Evolutionary conservation across 768 basidiomycete genomes (phyloP).

Genomic region (Collybia sp.): DNA sequence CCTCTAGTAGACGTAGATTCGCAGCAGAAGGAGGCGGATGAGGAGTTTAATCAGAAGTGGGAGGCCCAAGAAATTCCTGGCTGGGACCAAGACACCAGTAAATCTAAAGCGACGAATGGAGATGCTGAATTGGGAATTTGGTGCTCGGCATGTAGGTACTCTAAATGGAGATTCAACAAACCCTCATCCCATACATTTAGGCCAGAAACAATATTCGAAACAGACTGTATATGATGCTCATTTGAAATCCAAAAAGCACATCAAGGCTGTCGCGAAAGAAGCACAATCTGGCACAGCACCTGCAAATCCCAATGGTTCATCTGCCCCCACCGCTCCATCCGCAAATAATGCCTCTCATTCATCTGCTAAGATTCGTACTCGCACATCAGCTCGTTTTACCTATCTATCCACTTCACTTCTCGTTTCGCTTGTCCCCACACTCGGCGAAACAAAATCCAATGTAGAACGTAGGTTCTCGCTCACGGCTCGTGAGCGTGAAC

Average conservation of each 20-base stretch:
- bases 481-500: slow-evolving; percentile 96
- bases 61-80: slow-evolving; percentile 66
- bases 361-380: slow-evolving; percentile 45
- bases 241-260: slow-evolving; percentile 91
- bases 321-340: slow-evolving; percentile 19
- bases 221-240: slow-evolving; percentile 98
- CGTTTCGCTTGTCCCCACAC: slow-evolving; percentile 50
- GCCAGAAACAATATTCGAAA: slow-evolving; percentile 93
- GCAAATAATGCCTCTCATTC: slow-evolving; percentile 25
- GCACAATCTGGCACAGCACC: slow-evolving; percentile 42
- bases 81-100: slow-evolving; percentile 58
- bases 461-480: slow-evolving; percentile 95
- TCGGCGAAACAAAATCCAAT: slow-evolving; percentile 92
- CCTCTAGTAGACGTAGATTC: slow-evolving; percentile 77
- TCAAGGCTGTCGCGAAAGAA: slow-evolving; percentile 83
- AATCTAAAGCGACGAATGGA: slow-evolving; percentile 37
- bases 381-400: slow-evolving; percentile 67
- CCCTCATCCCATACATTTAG: slow-evolving; percentile 34
- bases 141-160: slow-evolving; percentile 84
- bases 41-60: slow-evolving; percentile 80
- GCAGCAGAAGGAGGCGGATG: slow-evolving; percentile 58
- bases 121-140: slow-evolving; percentile 63
- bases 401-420: slow-evolving; percentile 68
- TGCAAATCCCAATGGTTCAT: slow-evolving; percentile 55
- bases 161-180: background rate